Evolutionary conservation across 768 basidiomycete genomes (phyloP), one percentile per base, ranked within the genome.

Genomic region (Aureoboletus auriporus): DNA sequence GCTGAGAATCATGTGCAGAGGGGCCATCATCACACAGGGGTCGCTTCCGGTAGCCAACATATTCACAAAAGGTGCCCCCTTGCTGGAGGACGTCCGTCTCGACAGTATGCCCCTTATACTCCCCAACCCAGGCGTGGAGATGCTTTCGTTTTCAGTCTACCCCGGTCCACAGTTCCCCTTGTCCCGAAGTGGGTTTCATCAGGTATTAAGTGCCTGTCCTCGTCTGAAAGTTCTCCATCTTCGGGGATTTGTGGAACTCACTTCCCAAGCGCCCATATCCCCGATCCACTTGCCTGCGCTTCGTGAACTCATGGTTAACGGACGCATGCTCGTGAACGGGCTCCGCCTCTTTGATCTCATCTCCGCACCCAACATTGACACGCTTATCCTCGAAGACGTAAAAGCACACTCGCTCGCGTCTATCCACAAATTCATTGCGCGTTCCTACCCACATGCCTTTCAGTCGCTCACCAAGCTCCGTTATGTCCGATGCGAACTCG

Each of bases 141-240:
- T 48, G 9, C 60, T 70, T 16, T 68, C 69, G 35, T 58, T 70
- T 26, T 69, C 67, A 29, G 57, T 61, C 27, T 66, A 60, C 49
- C 66, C 65, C 8, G 71, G 66, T 20, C 59, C 63, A 10, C 63
- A 65, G 38, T 66, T 67, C 35, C 56, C 65, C 9, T 54, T 65
- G 48, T 45, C 61, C 13, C 59, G 59, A 29, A 53, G 48, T 10
- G 62, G 49, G 11, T 61, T 66, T 27, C 54, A 62, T 33, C 50
- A 54, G 38, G 51, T 50, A 33, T 30, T 60, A 4, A 36, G 55
- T 6, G 49, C 46, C 34, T 68, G 64, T 17, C 54, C 59, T 6
- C 53, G 42, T 2, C 41, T 66, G 13, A 53, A 42, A 34, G 46
- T 44, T 6, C 64, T 66, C 6, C 65, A 66, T 40, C 53, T 66